phyloP scores from a whole-genome alignment of 257 asterid species.

The Orobanche coerulescens region DNA sequence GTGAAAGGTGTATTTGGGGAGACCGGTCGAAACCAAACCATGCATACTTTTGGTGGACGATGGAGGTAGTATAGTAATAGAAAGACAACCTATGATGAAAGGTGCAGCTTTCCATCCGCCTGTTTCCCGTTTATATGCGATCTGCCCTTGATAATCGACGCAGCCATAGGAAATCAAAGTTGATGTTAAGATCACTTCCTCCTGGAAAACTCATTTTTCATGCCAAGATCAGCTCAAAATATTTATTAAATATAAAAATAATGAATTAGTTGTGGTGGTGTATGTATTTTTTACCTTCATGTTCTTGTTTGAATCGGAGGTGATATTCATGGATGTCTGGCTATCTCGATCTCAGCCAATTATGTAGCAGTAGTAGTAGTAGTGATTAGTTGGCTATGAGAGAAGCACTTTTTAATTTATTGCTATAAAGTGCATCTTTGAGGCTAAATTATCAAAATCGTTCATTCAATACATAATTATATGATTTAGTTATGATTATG shows the following conservation, averaged over 20 bases:
- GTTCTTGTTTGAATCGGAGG: background rate
- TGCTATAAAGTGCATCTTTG: too few relatives aligned
- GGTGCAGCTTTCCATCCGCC: slow-evolving; percentile 70
- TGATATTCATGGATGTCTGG: background rate
- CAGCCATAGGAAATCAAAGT: slow-evolving; percentile 43
- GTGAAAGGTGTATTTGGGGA: too few relatives aligned
- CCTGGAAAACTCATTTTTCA: slow-evolving; percentile 15
- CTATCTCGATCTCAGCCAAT: background rate
- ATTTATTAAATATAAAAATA: background rate
- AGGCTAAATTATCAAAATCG: too few relatives aligned
- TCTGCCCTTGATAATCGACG: slow-evolving; percentile 40
- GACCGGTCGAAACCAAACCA: too few relatives aligned
- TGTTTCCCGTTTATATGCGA: slow-evolving; percentile 39
- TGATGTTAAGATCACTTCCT: slow-evolving; percentile 8
- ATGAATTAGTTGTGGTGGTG: too few relatives aligned
- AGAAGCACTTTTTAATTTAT: too few relatives aligned
- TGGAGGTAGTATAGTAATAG: background rate
- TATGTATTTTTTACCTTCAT: background rate
- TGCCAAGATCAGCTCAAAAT: background rate
- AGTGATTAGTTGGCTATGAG: too few relatives aligned
- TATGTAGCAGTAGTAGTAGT: too few relatives aligned
- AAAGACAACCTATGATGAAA: slow-evolving; percentile 41
- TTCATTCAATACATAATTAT: too few relatives aligned
- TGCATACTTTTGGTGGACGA: background rate
- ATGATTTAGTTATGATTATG: background rate